Conservation (phyloP, 2,329 filamentous ascomycete species). For the Harringtonia aguacate region DNA sequence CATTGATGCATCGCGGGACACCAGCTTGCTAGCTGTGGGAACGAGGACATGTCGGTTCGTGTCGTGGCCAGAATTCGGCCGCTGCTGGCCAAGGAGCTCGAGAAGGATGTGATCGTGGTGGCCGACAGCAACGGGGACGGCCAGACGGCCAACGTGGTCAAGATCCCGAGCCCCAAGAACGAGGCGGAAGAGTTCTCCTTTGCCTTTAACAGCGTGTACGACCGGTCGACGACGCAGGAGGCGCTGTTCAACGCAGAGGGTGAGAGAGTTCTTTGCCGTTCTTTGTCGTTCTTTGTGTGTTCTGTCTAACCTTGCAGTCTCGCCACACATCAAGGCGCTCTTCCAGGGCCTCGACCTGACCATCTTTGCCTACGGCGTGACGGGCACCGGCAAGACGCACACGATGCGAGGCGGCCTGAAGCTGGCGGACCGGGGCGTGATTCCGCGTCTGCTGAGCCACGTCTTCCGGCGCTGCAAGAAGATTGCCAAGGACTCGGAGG, state of each 20-base stretch:
- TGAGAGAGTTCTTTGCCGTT: slow-evolving; percentile 6
- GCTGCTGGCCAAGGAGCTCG: slow-evolving; percentile 72
- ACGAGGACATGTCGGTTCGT: slow-evolving; percentile 51
- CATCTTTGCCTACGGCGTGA: slow-evolving; percentile 87
- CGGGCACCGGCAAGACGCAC: slow-evolving; percentile 89
- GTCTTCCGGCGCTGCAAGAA: slow-evolving; percentile 82
- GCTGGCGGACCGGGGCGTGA: slow-evolving; percentile 76
- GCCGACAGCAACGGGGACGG: slow-evolving; percentile 52
- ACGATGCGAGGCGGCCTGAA: slow-evolving; percentile 90
- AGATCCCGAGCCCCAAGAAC: slow-evolving; percentile 91
- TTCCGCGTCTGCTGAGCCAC: slow-evolving; percentile 72
- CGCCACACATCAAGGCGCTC: slow-evolving; percentile 81
- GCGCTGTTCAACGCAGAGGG: slow-evolving; percentile 80
- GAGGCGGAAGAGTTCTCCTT: slow-evolving; percentile 86
- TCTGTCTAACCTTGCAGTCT: slow-evolving; percentile 43
- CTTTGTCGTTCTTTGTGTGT: background rate
- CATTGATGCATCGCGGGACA: background rate
- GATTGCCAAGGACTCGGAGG: slow-evolving; percentile 67
- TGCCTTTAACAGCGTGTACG: slow-evolving; percentile 89
- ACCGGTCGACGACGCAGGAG: slow-evolving; percentile 69
- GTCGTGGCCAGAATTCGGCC: slow-evolving; percentile 89
- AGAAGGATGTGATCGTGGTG: slow-evolving; percentile 76
- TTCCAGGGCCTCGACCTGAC: slow-evolving; percentile 85
- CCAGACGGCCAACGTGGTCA: slow-evolving; percentile 58
- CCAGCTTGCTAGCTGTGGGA: too few species aligned